These are phyloP conservation scores for Gnomoniopsis sp. DNA, from an alignment of 2,329 filamentous ascomycete species.

Conservation along the genomic window DNA sequence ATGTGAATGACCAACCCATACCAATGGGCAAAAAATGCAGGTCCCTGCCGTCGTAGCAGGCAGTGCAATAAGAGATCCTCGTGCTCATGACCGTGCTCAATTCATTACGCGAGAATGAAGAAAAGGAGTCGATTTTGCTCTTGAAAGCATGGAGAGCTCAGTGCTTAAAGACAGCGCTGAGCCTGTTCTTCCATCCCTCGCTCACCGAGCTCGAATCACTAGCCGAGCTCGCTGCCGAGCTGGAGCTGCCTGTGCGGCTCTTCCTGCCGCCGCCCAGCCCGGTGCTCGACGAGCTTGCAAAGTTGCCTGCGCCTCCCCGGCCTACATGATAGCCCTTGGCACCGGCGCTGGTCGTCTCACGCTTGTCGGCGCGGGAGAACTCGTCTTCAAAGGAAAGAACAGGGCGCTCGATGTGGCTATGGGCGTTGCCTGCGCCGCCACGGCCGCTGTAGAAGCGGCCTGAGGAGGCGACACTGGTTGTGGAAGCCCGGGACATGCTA, in stretches of 20 bases:
- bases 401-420: conserved; percentile 47
- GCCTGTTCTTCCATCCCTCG: conserved; percentile 32
- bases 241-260: conserved; percentile 28
- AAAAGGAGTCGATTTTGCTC: neutral
- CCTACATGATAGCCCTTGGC: conserved; percentile 50
- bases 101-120: neutral
- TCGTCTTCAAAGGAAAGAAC: conserved; percentile 67
- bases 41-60: neutral
- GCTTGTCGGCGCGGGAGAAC: conserved; percentile 51
- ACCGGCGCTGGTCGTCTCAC: conserved; percentile 47
- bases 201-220: conserved; percentile 26
- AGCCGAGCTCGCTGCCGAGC: conserved; percentile 26
- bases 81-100: neutral
- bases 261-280: conserved; percentile 28
- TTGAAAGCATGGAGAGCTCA: neutral
- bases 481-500: conserved; percentile 37
- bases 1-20: neutral
- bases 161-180: conserved; percentile 26
- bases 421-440: conserved; percentile 65
- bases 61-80: too few relatives aligned
- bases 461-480: conserved; percentile 38
- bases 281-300: conserved; percentile 20
- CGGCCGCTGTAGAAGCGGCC: conserved; percentile 62
- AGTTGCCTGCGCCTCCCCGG: conserved; percentile 63
- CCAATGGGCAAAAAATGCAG: neutral